A percentile compares a stretch with the other conserved stretches of the same genome.
Conservation (phyloP, 371 early-diverging fungal genomes). For the Mucor lusitanicus region DNA sequence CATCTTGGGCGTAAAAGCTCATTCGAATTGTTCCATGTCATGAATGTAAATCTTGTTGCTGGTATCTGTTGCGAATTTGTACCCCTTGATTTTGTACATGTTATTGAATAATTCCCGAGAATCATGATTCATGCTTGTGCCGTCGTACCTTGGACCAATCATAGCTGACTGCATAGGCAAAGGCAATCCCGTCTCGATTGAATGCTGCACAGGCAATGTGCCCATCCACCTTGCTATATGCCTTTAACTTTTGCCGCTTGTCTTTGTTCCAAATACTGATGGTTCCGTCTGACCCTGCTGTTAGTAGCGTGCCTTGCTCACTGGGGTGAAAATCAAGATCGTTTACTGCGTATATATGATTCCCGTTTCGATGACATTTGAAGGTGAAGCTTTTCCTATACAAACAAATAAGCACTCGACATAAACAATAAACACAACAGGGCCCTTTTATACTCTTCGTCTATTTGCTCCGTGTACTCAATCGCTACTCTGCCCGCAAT, state of each 20-base stretch:
- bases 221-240: conserved; percentile 54
- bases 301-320: conserved; percentile 82
- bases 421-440: neutral
- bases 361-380: conserved; percentile 91
- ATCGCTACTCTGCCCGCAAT: conserved; percentile 94
- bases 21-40: neutral
- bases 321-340: conserved; percentile 83
- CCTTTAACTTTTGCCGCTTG: conserved; percentile 82
- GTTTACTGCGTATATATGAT: conserved; percentile 82
- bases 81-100: neutral
- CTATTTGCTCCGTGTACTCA: conserved; percentile 84
- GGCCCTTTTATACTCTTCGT: conserved; percentile 55
- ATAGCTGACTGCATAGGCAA: conserved; percentile 93
- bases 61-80: neutral
- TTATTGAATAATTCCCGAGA: neutral
- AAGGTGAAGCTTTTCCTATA: conserved; percentile 82
- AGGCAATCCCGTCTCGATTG: conserved; percentile 84
- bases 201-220: conserved; percentile 84
- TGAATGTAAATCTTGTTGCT: neutral
- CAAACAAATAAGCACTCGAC: neutral
- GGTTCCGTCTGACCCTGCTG: conserved; percentile 93
- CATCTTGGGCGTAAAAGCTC: neutral
- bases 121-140: neutral
- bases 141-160: conserved; percentile 94
- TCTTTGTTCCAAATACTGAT: conserved; percentile 95